These are phyloP conservation scores for Curvularia verruculosa DNA, from an alignment of 2,329 filamentous ascomycete species.

Conservation along the genomic window DNA sequence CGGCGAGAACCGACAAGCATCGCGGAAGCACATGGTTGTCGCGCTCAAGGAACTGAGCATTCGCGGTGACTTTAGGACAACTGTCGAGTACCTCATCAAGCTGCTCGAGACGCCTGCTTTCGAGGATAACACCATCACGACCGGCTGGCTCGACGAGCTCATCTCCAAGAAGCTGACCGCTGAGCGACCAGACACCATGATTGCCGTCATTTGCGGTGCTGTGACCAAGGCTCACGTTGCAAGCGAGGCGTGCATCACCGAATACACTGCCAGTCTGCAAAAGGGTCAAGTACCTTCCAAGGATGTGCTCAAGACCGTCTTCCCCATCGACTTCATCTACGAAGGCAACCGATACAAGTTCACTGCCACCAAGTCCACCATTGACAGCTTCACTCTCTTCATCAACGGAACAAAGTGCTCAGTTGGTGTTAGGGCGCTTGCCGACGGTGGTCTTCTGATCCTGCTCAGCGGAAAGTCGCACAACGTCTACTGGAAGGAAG, in stretches of 20 bases:
- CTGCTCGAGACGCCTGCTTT: conserved; percentile 97
- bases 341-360: conserved; percentile 97
- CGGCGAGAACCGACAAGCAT: conserved; percentile 94
- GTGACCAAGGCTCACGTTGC: conserved; percentile 93
- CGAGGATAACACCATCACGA: conserved; percentile 98
- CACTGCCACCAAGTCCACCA: conserved; percentile 88
- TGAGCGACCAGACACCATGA: conserved; percentile 88
- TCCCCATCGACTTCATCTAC: conserved; percentile 98
- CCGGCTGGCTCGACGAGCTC: conserved; percentile 97
- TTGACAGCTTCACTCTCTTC: conserved; percentile 96
- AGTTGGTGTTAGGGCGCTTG: conserved; percentile 88
- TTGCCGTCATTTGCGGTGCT: conserved; percentile 94
- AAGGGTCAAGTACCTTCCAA: conserved; percentile 97
- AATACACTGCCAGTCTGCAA: conserved; percentile 87
- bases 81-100: conserved; percentile 98
- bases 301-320: conserved; percentile 96
- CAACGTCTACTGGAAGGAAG: conserved; percentile 99
- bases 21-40: conserved; percentile 98
- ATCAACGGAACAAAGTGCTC: conserved; percentile 98
- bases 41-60: conserved; percentile 98
- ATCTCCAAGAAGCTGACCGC: conserved; percentile 98
- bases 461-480: conserved; percentile 91
- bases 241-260: conserved; percentile 85
- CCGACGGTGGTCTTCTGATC: conserved; percentile 90
- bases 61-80: conserved; percentile 98